phyloP scores from a whole-genome alignment of 768 basidiomycete species.

The Naganishia vaughanmartiniae region DNA sequence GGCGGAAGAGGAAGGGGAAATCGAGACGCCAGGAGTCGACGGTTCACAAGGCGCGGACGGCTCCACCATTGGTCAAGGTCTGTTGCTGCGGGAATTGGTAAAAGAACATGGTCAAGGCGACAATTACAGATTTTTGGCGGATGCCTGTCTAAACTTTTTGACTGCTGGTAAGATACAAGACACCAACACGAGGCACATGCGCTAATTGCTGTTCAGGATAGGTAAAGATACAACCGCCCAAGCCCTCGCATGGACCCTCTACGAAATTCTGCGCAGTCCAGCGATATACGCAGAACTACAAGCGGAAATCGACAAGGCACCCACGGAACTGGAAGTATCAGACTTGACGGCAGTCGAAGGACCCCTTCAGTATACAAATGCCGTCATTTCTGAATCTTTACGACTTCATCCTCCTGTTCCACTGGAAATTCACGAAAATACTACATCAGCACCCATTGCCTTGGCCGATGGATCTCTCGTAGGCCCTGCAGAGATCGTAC shows the following conservation, averaged over 20 bases:
- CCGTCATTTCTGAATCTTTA: constrained; percentile 38
- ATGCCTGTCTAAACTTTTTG: constrained; percentile 37
- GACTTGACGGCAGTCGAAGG: constrained; percentile 20
- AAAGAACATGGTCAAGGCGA: constrained; percentile 22
- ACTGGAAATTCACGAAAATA: constrained; percentile 33
- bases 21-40: neutral
- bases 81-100: constrained; percentile 31
- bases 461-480: constrained; percentile 34
- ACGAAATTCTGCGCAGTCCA: constrained; percentile 34
- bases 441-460: constrained; percentile 24
- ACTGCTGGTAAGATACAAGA: constrained; percentile 37
- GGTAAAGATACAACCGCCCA: constrained; percentile 43
- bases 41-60: neutral
- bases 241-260: constrained; percentile 38
- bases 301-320: constrained; percentile 10
- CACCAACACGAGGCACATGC: neutral
- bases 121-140: constrained; percentile 33
- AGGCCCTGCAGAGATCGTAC: constrained; percentile 33
- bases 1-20: constrained; percentile 23
- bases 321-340: constrained; percentile 4
- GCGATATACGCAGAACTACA: constrained; percentile 1
- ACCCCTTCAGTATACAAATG: constrained; percentile 31
- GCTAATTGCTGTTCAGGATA: constrained; percentile 3
- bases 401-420: constrained; percentile 41
- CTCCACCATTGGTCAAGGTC: neutral